These are phyloP conservation scores for Nakazawaea molendinolei DNA, from an alignment of 805 yeast species.

Conservation along the genomic window DNA sequence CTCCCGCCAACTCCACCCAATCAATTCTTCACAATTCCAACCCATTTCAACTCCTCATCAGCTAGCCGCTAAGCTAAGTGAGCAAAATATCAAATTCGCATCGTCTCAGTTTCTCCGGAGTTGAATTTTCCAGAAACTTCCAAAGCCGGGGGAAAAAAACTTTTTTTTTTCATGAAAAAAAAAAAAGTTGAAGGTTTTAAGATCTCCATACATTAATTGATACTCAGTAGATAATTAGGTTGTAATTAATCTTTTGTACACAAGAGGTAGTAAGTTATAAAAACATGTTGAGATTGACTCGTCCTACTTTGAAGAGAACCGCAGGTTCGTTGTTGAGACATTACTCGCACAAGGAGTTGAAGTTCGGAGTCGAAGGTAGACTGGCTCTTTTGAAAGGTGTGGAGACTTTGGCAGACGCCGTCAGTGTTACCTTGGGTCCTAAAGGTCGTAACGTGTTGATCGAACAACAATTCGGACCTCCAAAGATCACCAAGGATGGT, in stretches of 20 bases:
- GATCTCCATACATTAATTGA: no score
- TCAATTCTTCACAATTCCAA: no score
- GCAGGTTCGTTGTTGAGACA: constrained; percentile 38
- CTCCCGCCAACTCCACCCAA: no score
- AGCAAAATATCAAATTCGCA: no score
- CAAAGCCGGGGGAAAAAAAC: no score
- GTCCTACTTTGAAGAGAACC: constrained; percentile 34
- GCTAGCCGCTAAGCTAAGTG: no score
- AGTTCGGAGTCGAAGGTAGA: constrained; percentile 96
- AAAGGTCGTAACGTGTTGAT: constrained; percentile 95
- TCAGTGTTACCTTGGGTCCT: constrained; percentile 94
- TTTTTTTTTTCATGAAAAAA: background rate
- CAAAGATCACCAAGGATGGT: constrained; percentile 98
- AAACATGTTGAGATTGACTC: constrained; percentile 41
- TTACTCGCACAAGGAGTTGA: constrained; percentile 81
- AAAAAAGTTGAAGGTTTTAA: background rate
- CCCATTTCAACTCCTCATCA: no score
- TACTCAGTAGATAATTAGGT: no score
- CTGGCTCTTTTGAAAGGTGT: constrained; percentile 93
- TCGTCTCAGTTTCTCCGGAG: no score
- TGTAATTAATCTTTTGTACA: no score
- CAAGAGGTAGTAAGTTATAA: no score
- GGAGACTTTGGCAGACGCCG: constrained; percentile 91
- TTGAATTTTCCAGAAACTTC: constrained; percentile 8
- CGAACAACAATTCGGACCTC: constrained; percentile 94